These are phyloP conservation scores for Rhodomyrtus psidioides DNA, from an alignment of 441 rosid genomes.

Conservation along the genomic window DNA sequence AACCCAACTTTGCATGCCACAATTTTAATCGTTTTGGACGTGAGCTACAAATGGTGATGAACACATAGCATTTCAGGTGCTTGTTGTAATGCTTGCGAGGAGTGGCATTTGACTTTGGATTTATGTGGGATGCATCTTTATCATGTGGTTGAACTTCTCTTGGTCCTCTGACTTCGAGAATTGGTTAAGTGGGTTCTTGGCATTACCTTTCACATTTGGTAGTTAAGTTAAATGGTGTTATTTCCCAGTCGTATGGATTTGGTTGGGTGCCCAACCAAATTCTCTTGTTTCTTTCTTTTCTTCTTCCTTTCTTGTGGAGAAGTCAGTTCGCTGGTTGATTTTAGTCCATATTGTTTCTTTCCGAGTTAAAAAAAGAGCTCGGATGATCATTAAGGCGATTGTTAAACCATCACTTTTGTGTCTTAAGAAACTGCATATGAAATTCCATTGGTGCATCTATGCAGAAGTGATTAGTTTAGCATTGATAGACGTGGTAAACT, in stretches of 20 bases:
- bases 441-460: not conserved
- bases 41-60: not conserved
- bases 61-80: not conserved
- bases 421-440: not conserved
- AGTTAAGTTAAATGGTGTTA: not conserved
- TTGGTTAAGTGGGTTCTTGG: not conserved
- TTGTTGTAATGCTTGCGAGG: not conserved
- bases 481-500: not conserved
- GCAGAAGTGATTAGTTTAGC: not conserved
- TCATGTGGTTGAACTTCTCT: not conserved
- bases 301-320: not conserved
- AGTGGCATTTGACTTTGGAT: not conserved
- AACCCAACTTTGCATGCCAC: not conserved
- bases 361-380: not conserved
- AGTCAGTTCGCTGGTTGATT: not conserved
- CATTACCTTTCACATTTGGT: not conserved
- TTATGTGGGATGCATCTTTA: not conserved
- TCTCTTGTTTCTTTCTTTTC: not conserved
- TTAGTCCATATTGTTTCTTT: not conserved
- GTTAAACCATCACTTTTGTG: not conserved
- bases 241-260: not conserved
- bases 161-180: not conserved
- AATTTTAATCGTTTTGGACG: not conserved
- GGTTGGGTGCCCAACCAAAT: not conserved
- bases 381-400: not conserved